phyloP scores from a whole-genome alignment of 2,329 filamentous ascomycete genomes.

The Colletotrichum scovillei region DNA sequence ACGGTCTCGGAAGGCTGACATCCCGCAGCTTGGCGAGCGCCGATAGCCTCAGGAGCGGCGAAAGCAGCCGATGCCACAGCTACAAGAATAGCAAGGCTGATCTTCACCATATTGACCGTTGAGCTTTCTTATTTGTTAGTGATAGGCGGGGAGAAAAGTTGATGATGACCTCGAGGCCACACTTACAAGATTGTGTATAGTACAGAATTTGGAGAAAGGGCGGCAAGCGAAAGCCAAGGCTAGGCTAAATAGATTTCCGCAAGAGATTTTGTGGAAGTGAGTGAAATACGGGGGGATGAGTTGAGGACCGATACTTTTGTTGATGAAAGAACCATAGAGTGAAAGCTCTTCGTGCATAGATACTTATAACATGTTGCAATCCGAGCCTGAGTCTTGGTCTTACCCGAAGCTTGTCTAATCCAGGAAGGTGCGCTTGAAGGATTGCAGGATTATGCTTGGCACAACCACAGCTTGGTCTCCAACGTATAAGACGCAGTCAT shows the following conservation, averaged over 20 bases:
- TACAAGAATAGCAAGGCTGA: not conserved
- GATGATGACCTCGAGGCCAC: no score
- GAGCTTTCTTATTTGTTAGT: not conserved
- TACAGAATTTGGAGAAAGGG: no score
- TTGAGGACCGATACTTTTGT: no score
- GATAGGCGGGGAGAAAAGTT: not conserved
- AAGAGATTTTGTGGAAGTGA: no score
- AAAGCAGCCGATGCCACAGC: not conserved
- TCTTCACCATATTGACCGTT: not conserved
- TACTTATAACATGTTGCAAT: not conserved
- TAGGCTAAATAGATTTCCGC: no score
- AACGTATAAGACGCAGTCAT: not conserved
- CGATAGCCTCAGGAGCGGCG: slow-evolving; percentile 2
- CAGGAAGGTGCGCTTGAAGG: slow-evolving; percentile 29
- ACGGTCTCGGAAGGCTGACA: slow-evolving; percentile 14
- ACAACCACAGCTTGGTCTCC: not conserved
- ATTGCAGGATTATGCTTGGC: slow-evolving; percentile 20
- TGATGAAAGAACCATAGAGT: not conserved
- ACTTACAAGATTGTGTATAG: not conserved
- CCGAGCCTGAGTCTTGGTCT: not conserved
- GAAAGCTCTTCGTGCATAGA: not conserved
- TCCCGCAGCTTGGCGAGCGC: slow-evolving; percentile 4
- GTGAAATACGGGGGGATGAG: no score
- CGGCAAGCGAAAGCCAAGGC: no score
- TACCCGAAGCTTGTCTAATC: slow-evolving; percentile 16